Evolutionary conservation across 257 asterid species (phyloP).

Genomic region (Lycium barbarum): DNA sequence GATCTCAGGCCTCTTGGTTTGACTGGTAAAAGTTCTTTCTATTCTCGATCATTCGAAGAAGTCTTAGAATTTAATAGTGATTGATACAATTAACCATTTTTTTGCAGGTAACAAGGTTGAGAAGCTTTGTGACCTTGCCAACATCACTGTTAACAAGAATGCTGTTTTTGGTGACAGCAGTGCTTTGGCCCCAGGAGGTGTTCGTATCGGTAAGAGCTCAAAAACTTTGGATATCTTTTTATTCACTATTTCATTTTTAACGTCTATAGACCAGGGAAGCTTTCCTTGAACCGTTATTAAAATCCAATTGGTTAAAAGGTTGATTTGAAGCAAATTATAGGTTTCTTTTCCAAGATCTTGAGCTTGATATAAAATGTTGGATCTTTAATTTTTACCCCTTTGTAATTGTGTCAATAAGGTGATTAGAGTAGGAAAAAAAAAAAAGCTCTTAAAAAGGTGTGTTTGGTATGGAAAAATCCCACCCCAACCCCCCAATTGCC

Average conservation of each 20-base stretch:
- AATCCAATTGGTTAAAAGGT: background rate
- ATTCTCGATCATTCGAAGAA: background rate
- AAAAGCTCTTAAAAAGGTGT: too few relatives aligned
- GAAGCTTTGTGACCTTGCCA: constrained; percentile 93
- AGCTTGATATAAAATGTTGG: background rate
- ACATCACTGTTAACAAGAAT: constrained; percentile 96
- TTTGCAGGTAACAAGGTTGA: constrained; percentile 92
- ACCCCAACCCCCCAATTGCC: too few relatives aligned
- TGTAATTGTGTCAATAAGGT: too few relatives aligned
- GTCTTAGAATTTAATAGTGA: background rate
- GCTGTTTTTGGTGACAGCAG: constrained; percentile 99
- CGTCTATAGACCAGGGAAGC: background rate
- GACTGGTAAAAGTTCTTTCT: constrained; percentile 64
- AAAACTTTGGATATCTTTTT: background rate
- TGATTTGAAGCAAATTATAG: background rate
- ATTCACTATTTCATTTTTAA: background rate
- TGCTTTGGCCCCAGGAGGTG: constrained; percentile 99
- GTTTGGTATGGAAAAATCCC: too few relatives aligned
- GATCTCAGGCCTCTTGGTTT: constrained; percentile 98
- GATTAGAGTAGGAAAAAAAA: too few relatives aligned
- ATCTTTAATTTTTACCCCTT: background rate
- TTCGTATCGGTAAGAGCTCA: constrained; percentile 82
- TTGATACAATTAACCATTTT: background rate
- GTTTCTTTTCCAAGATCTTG: background rate
- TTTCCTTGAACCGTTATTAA: background rate